Base-by-base conservation (phyloP, 177 flowering plant genomes). In the Vitis hybrid region DNA sequence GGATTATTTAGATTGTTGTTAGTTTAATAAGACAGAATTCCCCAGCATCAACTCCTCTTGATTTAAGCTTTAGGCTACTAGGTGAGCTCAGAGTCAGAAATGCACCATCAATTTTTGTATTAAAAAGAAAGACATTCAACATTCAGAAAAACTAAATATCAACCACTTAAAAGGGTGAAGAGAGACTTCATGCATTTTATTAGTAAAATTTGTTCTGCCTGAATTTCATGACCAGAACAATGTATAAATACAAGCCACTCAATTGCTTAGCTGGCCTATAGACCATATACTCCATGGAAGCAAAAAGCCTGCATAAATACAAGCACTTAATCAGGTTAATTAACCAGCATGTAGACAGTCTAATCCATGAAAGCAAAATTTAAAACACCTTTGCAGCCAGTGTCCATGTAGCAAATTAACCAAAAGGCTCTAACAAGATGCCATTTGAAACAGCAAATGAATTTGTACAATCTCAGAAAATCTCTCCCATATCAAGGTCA, bases 201-300 rank as follows among this genome's bases (percentile, higher is more conserved):
- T 34, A 34, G 7, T 34, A 5, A 34, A 34, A 60, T 58, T 58
- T 21, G 13, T 8, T 19, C 21, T 11, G 13, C 11, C 61, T 19
- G 21, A 58, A 58, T 26, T 60, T 60, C 49, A 60, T 45, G 30
- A 60, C 45, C 45, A 21, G 32, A 60, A 60, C 62, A 60, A 60
- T 26, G 45, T 60, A 14, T 10, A 60, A 30, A 30, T 60, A 60
- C 63, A 60, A 60, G 49, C 11, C n/a, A 26, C 7, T 15, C 48
- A 4, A 30, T 60, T 60, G 45, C 45, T 34, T 34, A 4, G 45
- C 45, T 34, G 45, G 45, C 45, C 45, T 34, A 34, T 34, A 6
- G 45, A 34, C 4, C 39, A 34, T 6, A 5, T 4, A 5, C 45
- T 34, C 45, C 6, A 34, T 34, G 45, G 45, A 34, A 6, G 45